Percentiles rank a stretch among this genome's conserved stretches.
Evolutionary conservation across 768 basidiomycete genomes (phyloP).

Genomic region (Pholiota microspora): DNA sequence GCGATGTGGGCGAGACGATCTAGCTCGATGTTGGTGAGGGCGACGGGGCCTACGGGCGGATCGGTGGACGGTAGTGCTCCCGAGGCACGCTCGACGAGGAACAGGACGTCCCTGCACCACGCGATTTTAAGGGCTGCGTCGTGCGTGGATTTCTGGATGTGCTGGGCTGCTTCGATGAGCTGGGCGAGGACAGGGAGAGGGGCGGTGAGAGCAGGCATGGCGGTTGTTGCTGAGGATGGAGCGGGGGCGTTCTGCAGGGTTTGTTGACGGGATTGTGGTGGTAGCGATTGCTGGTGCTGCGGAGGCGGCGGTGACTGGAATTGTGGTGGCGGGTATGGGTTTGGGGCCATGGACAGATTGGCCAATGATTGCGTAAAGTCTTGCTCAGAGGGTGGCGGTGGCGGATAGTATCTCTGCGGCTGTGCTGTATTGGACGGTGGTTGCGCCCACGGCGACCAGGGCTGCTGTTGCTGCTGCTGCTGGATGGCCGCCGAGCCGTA

Average conservation of each 20-base stretch:
- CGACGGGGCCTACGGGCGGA: constrained; percentile 47
- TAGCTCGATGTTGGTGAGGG: constrained; percentile 60
- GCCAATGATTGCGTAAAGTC: constrained; percentile 17
- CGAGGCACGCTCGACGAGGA: constrained; percentile 59
- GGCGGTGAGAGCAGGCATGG: constrained; percentile 55
- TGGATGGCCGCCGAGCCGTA: constrained; percentile 2
- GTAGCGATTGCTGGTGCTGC: constrained; percentile 15
- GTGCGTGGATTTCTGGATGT: constrained; percentile 52
- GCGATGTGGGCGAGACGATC: constrained; percentile 60
- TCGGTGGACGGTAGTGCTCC: constrained; percentile 35
- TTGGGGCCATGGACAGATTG: constrained; percentile 20
- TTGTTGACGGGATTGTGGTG: constrained; percentile 17
- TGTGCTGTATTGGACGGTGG: constrained; percentile 19
- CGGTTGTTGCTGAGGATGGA: constrained; percentile 16
- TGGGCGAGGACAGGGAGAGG: constrained; percentile 65
- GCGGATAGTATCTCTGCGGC: constrained; percentile 16
- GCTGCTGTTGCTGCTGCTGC: constrained; percentile 17
- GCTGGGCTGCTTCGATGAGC: constrained; percentile 48
- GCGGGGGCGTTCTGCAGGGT: constrained; percentile 1
- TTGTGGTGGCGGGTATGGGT: constrained; percentile 37
- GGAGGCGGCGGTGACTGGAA: constrained; percentile 42
- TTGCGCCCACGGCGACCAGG: constrained; percentile 18
- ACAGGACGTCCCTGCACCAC: constrained; percentile 84
- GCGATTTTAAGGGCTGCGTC: constrained; percentile 62
- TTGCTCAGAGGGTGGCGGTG: constrained; percentile 15